Evolutionary conservation across 306 rosid genomes (phyloP), one percentile per base, ranked within the genome.

Genomic region (Gillenia trifoliata): DNA sequence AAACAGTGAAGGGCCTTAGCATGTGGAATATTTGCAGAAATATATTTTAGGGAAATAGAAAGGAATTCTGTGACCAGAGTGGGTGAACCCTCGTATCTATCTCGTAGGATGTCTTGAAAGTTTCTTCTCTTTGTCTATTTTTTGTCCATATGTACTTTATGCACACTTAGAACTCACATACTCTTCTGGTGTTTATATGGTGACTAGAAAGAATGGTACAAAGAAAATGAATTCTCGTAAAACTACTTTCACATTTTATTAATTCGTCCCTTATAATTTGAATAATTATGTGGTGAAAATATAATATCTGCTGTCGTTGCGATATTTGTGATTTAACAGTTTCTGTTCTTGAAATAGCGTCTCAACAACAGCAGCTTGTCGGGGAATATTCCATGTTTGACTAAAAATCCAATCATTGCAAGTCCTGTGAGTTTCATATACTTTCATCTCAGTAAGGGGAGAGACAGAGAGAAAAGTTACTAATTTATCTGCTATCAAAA

Each of bases 391-490:
- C 97, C 29, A 0, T 26, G 59, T 31, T 85, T 95, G 86, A 92
- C 99, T 30, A 72, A 1, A n/a, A 0, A 80, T 90, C 77, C 0
- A 0, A 8, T 79, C 97, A 28, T 85, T 95, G 75, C 97, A 92
- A 90, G 99, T 95, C 83, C 88, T 95, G 99, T 95, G 85, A 95
- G 99, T 90, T 71, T 74, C 75, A 23, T 45, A 71, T 28, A 20
- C 65, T 75, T 77, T 76, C 72, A 11, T 33, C 70, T 64, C 67
- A 72, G 6, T 68, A 33, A 43, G 25, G 43, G 31, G 38, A 4
- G 11, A 2, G 12, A n/a, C 12, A 25, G 74, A 50, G 43, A 50
- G 3, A 8, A 40, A 41, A 29, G 69, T 63, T 77, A 63, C 41
- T 70, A 50, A 56, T 59, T 83, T 66, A 55, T 33, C 31, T 77